phyloP scores from a whole-genome alignment of 163 green algal species.

The Chlamydomonas reinhardtii region DNA sequence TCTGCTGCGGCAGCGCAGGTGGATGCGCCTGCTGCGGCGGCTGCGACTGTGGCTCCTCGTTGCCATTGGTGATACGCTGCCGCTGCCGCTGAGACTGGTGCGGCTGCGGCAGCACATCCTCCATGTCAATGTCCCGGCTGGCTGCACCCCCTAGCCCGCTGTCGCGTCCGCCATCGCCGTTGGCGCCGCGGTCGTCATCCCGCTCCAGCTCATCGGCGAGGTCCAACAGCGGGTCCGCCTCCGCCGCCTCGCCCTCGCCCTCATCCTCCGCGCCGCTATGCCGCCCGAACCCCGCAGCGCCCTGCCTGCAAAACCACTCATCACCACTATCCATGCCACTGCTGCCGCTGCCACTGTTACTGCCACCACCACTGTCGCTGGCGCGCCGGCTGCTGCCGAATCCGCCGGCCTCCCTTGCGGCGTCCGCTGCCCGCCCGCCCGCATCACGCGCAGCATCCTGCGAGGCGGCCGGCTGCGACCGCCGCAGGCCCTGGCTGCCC shows the following conservation, averaged over 20 bases:
- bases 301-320: background rate
- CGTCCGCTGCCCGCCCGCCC: background rate
- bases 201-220: background rate
- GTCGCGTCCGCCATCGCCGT: background rate
- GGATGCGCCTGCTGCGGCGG: no score
- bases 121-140: no score
- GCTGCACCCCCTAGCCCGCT: background rate
- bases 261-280: background rate
- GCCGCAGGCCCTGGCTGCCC: no score
- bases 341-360: conserved; percentile 1
- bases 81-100: no score
- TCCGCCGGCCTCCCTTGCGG: background rate
- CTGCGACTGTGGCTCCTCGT: no score
- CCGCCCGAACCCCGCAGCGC: background rate
- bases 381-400: background rate
- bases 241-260: background rate
- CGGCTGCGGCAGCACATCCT: no score
- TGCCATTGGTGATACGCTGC: no score
- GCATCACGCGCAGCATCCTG: no score
- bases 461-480: no score
- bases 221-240: conserved; percentile 30
- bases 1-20: no score
- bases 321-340: background rate
- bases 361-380: conserved; percentile 15
- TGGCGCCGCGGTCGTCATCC: background rate